Evolutionary conservation across 2,329 filamentous ascomycete species (phyloP).

Genomic region (Curvularia sp.): DNA sequence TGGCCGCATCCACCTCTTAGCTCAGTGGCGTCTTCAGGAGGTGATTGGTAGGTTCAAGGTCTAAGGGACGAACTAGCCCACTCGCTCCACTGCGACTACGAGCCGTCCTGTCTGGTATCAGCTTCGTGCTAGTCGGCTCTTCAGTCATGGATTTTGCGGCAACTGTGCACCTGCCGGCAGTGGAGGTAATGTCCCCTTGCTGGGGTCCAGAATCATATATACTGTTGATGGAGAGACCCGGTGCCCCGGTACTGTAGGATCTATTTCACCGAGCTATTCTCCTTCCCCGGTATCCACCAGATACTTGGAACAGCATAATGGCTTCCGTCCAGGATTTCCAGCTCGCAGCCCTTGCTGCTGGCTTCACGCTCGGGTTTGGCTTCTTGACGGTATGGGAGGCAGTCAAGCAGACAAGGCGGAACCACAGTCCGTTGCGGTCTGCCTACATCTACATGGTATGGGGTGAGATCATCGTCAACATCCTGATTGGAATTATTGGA

Average conservation of each 20-base stretch:
- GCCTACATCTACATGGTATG: constrained; percentile 49
- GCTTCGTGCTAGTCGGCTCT: constrained; percentile 5
- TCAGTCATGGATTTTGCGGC: constrained; percentile 8
- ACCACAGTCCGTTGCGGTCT: constrained; percentile 43
- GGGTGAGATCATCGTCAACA: constrained; percentile 42
- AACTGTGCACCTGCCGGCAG: constrained; percentile 2
- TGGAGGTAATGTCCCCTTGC: constrained; percentile 10
- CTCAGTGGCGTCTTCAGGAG: neutral
- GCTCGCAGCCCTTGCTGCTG: constrained; percentile 43
- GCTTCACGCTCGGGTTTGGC: constrained; percentile 46
- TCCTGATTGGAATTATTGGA: constrained; percentile 39
- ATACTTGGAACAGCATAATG: constrained; percentile 17
- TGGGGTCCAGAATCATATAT: constrained; percentile 6
- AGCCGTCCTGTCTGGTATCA: constrained; percentile 6
- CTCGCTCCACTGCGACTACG: constrained; percentile 3
- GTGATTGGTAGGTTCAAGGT: constrained; percentile 9
- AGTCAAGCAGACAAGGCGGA: constrained; percentile 45
- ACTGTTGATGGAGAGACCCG: neutral
- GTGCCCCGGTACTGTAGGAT: neutral
- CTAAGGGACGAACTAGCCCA: neutral
- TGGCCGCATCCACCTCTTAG: neutral
- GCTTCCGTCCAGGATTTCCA: constrained; percentile 37
- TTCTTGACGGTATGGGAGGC: constrained; percentile 47
- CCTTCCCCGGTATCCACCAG: constrained; percentile 4
- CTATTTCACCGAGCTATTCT: constrained; percentile 6